Evolutionary conservation across 495 filamentous ascomycete genomes (phyloP).

Genomic region (Neurospora sp.): DNA sequence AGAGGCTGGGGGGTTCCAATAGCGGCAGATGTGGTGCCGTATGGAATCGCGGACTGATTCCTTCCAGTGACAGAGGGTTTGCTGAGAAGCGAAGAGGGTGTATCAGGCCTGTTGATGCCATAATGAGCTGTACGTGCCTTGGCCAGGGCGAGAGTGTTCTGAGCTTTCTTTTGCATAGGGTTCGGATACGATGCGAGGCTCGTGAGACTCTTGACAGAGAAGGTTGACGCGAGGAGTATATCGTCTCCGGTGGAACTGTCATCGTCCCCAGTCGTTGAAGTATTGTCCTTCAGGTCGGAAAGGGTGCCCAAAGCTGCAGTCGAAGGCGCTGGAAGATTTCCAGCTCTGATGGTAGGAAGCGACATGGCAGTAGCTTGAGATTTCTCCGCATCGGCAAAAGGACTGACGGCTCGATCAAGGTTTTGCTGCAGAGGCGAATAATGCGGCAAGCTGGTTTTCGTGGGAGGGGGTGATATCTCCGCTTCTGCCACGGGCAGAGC

Average conservation of each 20-base stretch:
- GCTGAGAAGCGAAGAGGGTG: conserved; percentile 4
- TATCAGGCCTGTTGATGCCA: conserved; percentile 3
- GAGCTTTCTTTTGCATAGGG: conserved; percentile 35
- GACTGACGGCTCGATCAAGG: conserved; percentile 34
- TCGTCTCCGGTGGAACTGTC: conserved; percentile 6
- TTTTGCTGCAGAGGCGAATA: conserved; percentile 41
- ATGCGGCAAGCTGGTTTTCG: conserved; percentile 11
- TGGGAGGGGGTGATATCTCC: conserved; percentile 9
- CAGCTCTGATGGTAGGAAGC: conserved; percentile 12
- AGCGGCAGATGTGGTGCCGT: conserved; percentile 10
- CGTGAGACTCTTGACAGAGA: conserved; percentile 30
- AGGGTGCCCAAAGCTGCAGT: not conserved
- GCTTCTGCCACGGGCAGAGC: conserved; percentile 14
- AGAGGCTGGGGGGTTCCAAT: conserved; percentile 33
- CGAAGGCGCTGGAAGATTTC: conserved; percentile 13
- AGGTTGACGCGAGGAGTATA: conserved; percentile 6
- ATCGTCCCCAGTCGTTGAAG: conserved; percentile 8
- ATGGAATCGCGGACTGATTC: conserved; percentile 1
- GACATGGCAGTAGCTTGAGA: conserved; percentile 6
- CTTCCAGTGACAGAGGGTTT: not conserved
- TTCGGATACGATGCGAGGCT: conserved; percentile 38
- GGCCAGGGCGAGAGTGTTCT: conserved; percentile 21
- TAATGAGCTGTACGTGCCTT: conserved; percentile 19
- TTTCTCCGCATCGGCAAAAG: conserved; percentile 7
- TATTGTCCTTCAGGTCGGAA: not conserved